phyloP scores from a whole-genome alignment of 1,284 basidiomycete species.

The Ceratobasidium sp. region DNA sequence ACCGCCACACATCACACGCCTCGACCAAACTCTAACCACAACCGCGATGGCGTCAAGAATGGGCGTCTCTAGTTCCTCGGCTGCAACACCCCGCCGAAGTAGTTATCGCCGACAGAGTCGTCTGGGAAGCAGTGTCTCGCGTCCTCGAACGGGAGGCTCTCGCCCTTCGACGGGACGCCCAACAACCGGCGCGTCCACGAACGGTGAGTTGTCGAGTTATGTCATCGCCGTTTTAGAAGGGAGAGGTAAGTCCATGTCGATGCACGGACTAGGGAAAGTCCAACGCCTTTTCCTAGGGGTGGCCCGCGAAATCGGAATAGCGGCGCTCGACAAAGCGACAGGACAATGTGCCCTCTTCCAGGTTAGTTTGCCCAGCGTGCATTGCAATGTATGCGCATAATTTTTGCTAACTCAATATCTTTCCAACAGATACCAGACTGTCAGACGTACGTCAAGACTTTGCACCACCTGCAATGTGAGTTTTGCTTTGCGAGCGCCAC shows the following conservation, averaged over 20 bases:
- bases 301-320: constrained; percentile 84
- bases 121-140: constrained; percentile 4
- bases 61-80: background rate
- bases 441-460: constrained; percentile 85
- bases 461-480: constrained; percentile 78
- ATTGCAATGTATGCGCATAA: constrained; percentile 47
- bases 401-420: background rate
- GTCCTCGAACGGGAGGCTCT: constrained; percentile 3
- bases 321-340: constrained; percentile 82
- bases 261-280: background rate
- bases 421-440: constrained; percentile 75
- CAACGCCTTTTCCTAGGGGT: constrained; percentile 58
- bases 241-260: constrained; percentile 57
- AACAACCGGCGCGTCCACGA: constrained; percentile 37
- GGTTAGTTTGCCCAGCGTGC: constrained; percentile 56
- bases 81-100: background rate
- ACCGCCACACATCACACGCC: constrained; percentile 4
- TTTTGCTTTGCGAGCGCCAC: background rate
- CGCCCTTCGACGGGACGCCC: constrained; percentile 44
- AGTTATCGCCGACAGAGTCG: background rate
- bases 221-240: constrained; percentile 78
- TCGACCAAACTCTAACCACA: constrained; percentile 2
- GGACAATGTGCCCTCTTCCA: constrained; percentile 78
- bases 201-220: constrained; percentile 39
- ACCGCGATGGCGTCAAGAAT: background rate